phyloP scores from a whole-genome alignment of 2,329 filamentous ascomycete species.

The Ceratocystis colombiana region DNA sequence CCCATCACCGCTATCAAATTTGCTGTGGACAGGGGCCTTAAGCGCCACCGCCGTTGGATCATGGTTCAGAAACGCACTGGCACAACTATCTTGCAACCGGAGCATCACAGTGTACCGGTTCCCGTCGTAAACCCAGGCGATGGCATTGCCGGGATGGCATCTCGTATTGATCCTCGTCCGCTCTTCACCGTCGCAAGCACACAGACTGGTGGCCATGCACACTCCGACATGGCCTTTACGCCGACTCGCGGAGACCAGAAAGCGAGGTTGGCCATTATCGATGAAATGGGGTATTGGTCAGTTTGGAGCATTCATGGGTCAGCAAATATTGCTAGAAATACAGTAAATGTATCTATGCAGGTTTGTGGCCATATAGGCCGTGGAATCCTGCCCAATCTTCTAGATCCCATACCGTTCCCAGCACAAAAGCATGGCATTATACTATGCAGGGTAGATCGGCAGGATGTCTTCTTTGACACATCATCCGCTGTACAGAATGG shows the following conservation, averaged over 20 bases:
- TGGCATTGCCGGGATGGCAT: constrained; percentile 32
- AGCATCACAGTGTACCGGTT: constrained; percentile 37
- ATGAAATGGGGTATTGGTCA: constrained; percentile 56
- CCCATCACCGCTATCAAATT: constrained; percentile 46
- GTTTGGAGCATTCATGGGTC: constrained; percentile 50
- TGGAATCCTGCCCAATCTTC: constrained; percentile 34
- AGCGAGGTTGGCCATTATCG: constrained; percentile 55
- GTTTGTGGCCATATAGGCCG: constrained; percentile 39
- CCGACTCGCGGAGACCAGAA: constrained; percentile 37
- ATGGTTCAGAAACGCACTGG: constrained; percentile 44
- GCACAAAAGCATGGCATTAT: constrained; percentile 38
- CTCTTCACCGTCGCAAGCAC: constrained; percentile 43
- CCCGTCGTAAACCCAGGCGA: constrained; percentile 25
- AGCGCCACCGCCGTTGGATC: constrained; percentile 40
- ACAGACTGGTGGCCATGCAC: constrained; percentile 45
- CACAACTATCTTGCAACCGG: constrained; percentile 44
- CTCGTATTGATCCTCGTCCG: constrained; percentile 47
- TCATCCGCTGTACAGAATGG: background rate
- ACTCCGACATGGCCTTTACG: constrained; percentile 57
- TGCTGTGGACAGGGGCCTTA: constrained; percentile 33
- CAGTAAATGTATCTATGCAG: constrained; percentile 31
- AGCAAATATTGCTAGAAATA: constrained; percentile 32
- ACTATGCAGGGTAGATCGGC: constrained; percentile 31
- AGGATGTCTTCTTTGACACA: background rate
- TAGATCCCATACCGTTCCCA: constrained; percentile 30